Conservation (phyloP, 2,329 filamentous ascomycete species). For the Aspergillus candidus region DNA sequence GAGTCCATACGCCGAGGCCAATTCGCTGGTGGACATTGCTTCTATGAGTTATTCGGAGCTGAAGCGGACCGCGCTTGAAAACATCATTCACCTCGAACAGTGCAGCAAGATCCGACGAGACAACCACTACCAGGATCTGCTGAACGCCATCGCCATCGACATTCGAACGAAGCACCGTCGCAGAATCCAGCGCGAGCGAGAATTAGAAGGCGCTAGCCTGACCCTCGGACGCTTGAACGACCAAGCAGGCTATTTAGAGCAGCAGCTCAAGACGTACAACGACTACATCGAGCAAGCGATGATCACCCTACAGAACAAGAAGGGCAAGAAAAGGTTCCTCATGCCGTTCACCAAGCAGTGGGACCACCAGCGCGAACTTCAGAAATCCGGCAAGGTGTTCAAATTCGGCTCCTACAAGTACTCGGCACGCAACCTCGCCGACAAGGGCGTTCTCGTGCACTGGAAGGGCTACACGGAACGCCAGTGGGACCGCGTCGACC, state of each 20-base stretch:
- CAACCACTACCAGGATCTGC: slow-evolving; percentile 94
- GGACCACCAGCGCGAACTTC: slow-evolving; percentile 94
- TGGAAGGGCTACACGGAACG: slow-evolving; percentile 78
- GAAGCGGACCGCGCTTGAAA: slow-evolving; percentile 88
- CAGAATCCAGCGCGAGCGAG: slow-evolving; percentile 82
- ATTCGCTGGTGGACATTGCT: slow-evolving; percentile 79
- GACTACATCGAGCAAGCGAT: slow-evolving; percentile 99
- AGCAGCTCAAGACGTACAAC: slow-evolving; percentile 95
- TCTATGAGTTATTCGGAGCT: slow-evolving; percentile 85
- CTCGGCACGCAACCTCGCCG: slow-evolving; percentile 76
- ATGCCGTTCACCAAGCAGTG: slow-evolving; percentile 98
- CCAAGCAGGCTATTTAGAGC: slow-evolving; percentile 83
- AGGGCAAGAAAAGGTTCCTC: slow-evolving; percentile 88
- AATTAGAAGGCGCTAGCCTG: slow-evolving; percentile 61
- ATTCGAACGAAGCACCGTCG: slow-evolving; percentile 95
- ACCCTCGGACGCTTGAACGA: slow-evolving; percentile 45
- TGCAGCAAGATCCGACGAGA: slow-evolving; percentile 76
- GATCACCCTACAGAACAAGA: slow-evolving; percentile 93
- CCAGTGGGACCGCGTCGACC: slow-evolving; percentile 86
- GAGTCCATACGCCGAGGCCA: slow-evolving; percentile 83
- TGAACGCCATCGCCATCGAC: slow-evolving; percentile 93
- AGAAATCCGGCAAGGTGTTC: slow-evolving; percentile 84
- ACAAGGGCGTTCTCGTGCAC: slow-evolving; percentile 90
- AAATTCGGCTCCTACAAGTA: slow-evolving; percentile 99
- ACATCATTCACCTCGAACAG: slow-evolving; percentile 83